Evolutionary conservation across 1,139 yeast species (phyloP).

Genomic region (Nakaseomyces uthaithaninus): DNA sequence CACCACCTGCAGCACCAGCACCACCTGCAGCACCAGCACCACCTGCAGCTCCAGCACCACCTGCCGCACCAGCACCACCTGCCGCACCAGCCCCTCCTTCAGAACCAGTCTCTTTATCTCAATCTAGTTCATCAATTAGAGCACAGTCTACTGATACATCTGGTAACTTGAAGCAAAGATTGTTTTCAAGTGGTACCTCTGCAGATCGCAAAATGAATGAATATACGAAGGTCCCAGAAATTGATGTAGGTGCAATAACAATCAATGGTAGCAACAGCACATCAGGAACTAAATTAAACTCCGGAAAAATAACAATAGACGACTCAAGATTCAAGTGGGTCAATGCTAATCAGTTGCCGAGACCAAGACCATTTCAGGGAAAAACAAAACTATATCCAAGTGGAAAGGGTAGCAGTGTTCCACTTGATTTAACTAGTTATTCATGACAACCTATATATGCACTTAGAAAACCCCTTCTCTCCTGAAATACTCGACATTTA

Average conservation of each 20-base stretch:
- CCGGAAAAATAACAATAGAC: conserved; percentile 48
- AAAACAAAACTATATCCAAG: conserved; percentile 79
- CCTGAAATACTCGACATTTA: too few relatives aligned
- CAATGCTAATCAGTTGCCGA: conserved; percentile 65
- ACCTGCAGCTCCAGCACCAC: conserved; percentile 20
- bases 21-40: conserved; percentile 15
- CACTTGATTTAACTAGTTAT: conserved; percentile 51
- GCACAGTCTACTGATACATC: conserved; percentile 21
- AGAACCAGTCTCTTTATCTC: too few relatives aligned
- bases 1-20: conserved; percentile 13
- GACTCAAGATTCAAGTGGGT: conserved; percentile 68
- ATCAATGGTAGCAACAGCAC: conserved; percentile 25
- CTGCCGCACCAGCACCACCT: conserved; percentile 15
- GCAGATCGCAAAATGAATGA: conserved; percentile 14
- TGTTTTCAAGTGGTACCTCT: conserved; percentile 29
- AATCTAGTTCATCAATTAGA: conserved; percentile 10
- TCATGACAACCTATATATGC: conserved; percentile 15
- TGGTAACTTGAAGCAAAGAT: conserved; percentile 26
- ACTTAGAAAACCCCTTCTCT: neutral
- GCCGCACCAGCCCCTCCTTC: conserved; percentile 19
- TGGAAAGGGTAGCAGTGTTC: conserved; percentile 93
- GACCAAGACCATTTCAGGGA: conserved; percentile 69
- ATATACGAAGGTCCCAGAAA: conserved; percentile 24
- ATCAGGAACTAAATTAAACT: conserved; percentile 39
- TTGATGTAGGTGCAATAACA: conserved; percentile 34